Base-by-base conservation (phyloP, 2,329 filamentous ascomycete genomes). In the Phyllosticta paracitricarpa region DNA sequence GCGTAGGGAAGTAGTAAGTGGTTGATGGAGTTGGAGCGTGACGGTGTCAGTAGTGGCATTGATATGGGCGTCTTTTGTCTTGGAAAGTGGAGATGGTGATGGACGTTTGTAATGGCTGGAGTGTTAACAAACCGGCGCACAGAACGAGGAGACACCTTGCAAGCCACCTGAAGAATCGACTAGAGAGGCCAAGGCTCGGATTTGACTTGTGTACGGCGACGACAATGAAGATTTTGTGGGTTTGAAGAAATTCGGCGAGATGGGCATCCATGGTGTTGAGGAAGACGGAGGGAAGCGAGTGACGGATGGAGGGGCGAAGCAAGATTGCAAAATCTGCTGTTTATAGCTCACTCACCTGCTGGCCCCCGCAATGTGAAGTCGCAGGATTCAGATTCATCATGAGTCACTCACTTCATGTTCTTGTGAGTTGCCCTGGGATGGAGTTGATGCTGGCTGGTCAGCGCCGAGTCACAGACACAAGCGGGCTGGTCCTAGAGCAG, bases 81-180 rank as follows among this genome's bases (percentile, higher is more conserved):
- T 17, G 30, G 52, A 24, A 28, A 51, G 8, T 24, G 22, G 17
- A 33, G n/a, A 33, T 40, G 52, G 52, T 52, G 25, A 17, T 52
- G 35, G 52, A 9, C 4, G 7, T 8, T 33, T 24, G 33, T 40
- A 25, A 60, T 60, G 35, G 54, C 40, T 19, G 57, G 24, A 30
- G 52, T 5, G 33, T 3, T 28, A 19, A 58, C 60, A 33, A 19
- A 56, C 56, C 60, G 33, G 57, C 14, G 56, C 60, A 62, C 22
- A 62, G 52, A 12, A 30, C 35, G 51, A n/a, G 51, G 35, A 56
- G 25, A 28, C 56, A 58, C 33, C 53, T 33, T 24, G 5, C 51
- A 19, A 56, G 51, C 60, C 56, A 58, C 4, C 22, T 53, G 17
- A 62, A 35, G 35, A 58, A 58, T 4, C 40, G 40, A n/a, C 14